Evolutionary conservation across 169 alveolate species (phyloP), one percentile per base, ranked within the genome.

Genomic region (Plasmodium relictum): DNA sequence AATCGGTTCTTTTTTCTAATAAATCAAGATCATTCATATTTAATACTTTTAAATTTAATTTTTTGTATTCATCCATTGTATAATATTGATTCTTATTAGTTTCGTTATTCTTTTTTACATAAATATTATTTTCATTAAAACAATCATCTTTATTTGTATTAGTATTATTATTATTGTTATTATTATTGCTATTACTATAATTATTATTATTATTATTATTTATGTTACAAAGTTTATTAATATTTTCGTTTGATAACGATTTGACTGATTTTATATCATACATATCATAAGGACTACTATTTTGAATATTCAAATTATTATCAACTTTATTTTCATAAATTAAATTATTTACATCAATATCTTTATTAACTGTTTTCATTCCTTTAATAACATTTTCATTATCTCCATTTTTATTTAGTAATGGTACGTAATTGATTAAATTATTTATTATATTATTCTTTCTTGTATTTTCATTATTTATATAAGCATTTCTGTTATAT

Each of bases 161-260:
- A 0, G 8, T 42, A 8, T 18, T 16, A n/a, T 9, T 41, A n/a
- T 1, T 8, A n/a, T 18, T 22, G 14, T 37, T 65, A 1, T 66
- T 65, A 58, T n/a, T 58, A n/a, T 58, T 58, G 14, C n/a, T n/a
- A n/a, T n/a, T n/a, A n/a, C n/a, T n/a, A n/a, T n/a, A n/a, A 50
- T 26, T 39, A 2, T 9, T 8, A 48, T 16, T 72, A 16, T 18
- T 73, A 26, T 9, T 59, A 2, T 48, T 31, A 44, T 73, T 62
- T 18, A 73, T 0, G 9, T 59, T 45, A 3, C 88, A 73, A 9
- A 73, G 16, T 41, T 73, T 73, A 4, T 14, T 22, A 0, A 50
- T 45, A 48, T 76, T 76, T n/a, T 65, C 89, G 22, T 62, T 76
- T 2, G 89, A 50, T 12, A 76, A 76, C 3, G 89, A 76, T 41